These are phyloP conservation scores for Barnettozyma populi DNA, from an alignment of 805 yeast genomes.

Conservation along the genomic window DNA sequence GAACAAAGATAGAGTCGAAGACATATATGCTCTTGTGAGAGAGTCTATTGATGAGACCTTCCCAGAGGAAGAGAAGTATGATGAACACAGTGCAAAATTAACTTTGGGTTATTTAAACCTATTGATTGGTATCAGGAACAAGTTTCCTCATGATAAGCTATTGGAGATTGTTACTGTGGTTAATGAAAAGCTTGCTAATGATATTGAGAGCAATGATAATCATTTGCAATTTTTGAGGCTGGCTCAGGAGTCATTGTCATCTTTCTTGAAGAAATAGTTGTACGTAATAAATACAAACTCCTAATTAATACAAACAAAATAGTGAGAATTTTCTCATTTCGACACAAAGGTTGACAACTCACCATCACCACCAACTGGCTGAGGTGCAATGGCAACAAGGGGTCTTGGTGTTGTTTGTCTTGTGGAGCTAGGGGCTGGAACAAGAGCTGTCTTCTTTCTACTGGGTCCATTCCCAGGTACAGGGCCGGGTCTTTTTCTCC, in stretches of 20 bases:
- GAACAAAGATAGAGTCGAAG: slow-evolving; percentile 35
- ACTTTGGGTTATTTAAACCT: slow-evolving; percentile 56
- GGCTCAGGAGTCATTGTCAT: slow-evolving; percentile 4
- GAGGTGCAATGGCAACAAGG: slow-evolving; percentile 6
- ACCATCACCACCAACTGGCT: background rate
- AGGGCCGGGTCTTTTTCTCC: slow-evolving; percentile 24
- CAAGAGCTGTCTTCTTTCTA: background rate
- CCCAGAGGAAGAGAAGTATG: slow-evolving; percentile 12
- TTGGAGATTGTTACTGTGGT: slow-evolving; percentile 26
- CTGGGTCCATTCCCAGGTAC: background rate
- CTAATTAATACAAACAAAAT: background rate
- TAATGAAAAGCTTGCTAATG: slow-evolving; percentile 16
- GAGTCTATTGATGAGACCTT: slow-evolving; percentile 30
- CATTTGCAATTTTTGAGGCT: slow-evolving; percentile 3
- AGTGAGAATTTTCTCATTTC: background rate
- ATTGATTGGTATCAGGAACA: slow-evolving; percentile 31
- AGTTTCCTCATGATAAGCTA: slow-evolving; percentile 28
- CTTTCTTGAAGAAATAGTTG: background rate
- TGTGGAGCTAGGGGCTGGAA: background rate
- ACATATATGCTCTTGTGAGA: slow-evolving; percentile 39
- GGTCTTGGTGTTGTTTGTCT: slow-evolving; percentile 4
- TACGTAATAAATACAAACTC: background rate
- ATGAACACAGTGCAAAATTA: slow-evolving; percentile 32
- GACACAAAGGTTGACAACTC: background rate
- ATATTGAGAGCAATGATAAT: slow-evolving; percentile 10